Percentiles rank a stretch among this genome's conserved stretches.
Evolutionary conservation across 345 rosid species (phyloP).

Genomic region (Brassica nigra): DNA sequence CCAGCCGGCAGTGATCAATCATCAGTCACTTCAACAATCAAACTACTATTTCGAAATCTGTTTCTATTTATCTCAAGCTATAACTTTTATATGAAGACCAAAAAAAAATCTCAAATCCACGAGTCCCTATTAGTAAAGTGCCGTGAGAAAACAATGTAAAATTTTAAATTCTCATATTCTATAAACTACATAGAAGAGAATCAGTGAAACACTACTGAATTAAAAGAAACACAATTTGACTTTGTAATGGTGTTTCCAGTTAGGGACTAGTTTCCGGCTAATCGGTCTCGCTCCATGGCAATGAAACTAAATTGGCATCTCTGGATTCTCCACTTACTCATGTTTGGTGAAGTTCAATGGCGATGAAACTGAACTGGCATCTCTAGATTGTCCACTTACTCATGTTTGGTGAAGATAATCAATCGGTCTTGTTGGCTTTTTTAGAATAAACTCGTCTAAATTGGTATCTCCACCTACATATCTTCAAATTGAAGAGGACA

Average conservation of each 20-base stretch:
- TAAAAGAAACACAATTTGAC: neutral
- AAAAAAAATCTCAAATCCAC: neutral
- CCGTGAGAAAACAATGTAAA: neutral
- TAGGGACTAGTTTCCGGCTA: neutral
- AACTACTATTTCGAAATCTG: neutral
- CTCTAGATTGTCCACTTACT: neutral
- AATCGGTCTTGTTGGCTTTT: neutral
- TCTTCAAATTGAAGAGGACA: neutral
- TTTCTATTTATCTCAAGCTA: neutral
- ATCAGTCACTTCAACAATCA: neutral
- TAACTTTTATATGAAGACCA: neutral
- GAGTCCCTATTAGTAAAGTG: neutral
- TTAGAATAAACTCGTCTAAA: neutral
- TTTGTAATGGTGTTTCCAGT: neutral
- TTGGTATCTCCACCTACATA: neutral
- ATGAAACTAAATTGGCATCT: neutral
- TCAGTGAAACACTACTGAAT: neutral
- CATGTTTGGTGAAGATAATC: slow-evolving; percentile 3
- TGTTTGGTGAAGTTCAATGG: neutral
- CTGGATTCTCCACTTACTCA: neutral
- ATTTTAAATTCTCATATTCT: neutral
- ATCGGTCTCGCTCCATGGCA: neutral
- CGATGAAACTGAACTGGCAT: neutral
- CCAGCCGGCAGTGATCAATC: neutral
- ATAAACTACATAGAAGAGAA: neutral